phyloP scores from a whole-genome alignment of 2,329 filamentous ascomycete species.

The Clarireedia hainanense region DNA sequence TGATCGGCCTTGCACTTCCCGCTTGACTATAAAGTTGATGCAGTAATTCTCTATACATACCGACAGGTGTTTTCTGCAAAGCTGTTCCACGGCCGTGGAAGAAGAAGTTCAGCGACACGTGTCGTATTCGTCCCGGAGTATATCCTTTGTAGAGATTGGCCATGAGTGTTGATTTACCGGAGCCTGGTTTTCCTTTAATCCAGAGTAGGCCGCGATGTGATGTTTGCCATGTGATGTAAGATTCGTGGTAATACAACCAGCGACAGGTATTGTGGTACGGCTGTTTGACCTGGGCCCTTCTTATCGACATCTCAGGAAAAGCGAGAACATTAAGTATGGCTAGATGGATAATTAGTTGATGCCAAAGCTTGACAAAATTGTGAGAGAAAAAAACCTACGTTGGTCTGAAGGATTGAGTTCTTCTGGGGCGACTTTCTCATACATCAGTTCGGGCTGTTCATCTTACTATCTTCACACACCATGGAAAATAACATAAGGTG shows the following conservation, averaged over 20 bases:
- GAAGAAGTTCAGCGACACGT: conserved; percentile 26
- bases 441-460: too few relatives aligned
- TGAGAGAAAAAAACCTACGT: background rate
- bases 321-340: conserved; percentile 18
- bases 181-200: conserved; percentile 36
- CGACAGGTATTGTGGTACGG: conserved; percentile 26
- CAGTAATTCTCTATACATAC: conserved; percentile 32
- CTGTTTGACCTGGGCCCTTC: conserved; percentile 20
- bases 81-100: conserved; percentile 30
- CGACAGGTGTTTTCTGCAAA: conserved; percentile 29
- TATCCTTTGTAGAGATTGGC: conserved; percentile 17
- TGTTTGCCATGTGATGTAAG: conserved; percentile 21
- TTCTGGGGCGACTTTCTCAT: background rate
- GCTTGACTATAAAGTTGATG: conserved; percentile 18
- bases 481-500: background rate
- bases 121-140: background rate
- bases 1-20: background rate
- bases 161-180: conserved; percentile 35
- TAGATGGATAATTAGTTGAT: background rate
- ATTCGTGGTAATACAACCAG: conserved; percentile 28
- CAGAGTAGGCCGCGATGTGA: conserved; percentile 26
- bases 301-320: conserved; percentile 26
- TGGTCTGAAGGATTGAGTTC: background rate
- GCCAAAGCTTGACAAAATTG: background rate
- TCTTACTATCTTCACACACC: too few relatives aligned